Base-by-base conservation (phyloP, 2,329 filamentous ascomycete species). In the Lachnellula subtilissima region DNA sequence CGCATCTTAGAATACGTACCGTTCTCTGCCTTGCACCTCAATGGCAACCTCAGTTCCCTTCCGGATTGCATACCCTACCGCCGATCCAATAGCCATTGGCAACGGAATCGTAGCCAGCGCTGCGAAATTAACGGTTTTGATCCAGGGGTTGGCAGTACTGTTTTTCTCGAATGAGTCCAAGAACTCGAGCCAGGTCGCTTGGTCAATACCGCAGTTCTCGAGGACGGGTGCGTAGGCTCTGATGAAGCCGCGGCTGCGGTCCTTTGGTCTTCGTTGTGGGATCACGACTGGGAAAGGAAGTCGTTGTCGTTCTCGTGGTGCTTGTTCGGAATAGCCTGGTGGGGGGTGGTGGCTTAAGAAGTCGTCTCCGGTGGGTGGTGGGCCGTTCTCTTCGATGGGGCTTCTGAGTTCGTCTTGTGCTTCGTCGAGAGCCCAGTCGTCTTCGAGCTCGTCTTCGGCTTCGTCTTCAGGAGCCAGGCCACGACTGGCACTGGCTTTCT, bases 191-290 rank as follows among this genome's bases (percentile, higher is more conserved):
- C 79, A 82, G 0, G 71, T 72, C 0, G 70, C 66, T 62, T 81
- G 73, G 53, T 76, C 72, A 58, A 82, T 78, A 5, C 75, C 77
- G 7, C 67, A 66, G 5, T 72, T 60, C 15, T 67, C 69, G 0
- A 83, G 71, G 1, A 75, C 65, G 0, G 78, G 79, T 0, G 78
- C 72, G 60, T 82, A 82, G 0, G 76, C 79, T 8, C 74, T 71
- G 4, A 81, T 69, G 61, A 81, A 81, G 0, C 79, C 80, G 22
- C 78, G 72, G 0, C 65, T 60, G 42, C 75, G 75, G 22, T 72
- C 70, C 32, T 74, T 70, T 0, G 79, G 79, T 4, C 79, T 73
- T 2, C 79, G 69, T 56, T 82, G 79, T 0, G 78, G 76, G 4
- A 82, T 65, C 14, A 81, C 73, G n/a, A 82, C 75, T 6, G 56